Evolutionary conservation across 148 eudicot genomes (phyloP), one percentile per base, ranked within the genome.

Genomic region (Pharnaceum exiguum): DNA sequence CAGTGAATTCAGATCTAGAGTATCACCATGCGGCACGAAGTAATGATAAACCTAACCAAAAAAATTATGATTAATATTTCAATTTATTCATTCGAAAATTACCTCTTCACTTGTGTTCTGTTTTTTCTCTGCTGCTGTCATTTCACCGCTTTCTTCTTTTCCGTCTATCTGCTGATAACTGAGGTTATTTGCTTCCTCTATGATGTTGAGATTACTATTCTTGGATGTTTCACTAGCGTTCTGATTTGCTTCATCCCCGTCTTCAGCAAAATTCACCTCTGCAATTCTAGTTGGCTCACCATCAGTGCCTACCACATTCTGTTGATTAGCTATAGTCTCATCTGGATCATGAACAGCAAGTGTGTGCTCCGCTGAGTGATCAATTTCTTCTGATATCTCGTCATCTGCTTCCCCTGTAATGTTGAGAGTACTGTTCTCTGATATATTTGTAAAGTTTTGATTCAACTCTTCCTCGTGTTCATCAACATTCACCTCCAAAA

Each of bases 71-170:
- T n/a, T n/a, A n/a, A n/a, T 24, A 39, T 18, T 11, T 22, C 18
- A 35, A 26, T 39, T 8, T 23, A 56, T 35, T 7, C 8, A 35
- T 35, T 35, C 12, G 16, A 23, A 21, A 1, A 7, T 13, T 56
- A 56, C 60, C 60, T 56, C 60, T 24, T 56, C 35, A 39, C 19
- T 23, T 55, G n/a, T 55, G 4, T 3, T 39, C 37, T 55, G 16
- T 11, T 8, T 39, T 26, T 19, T 9, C 29, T 16, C 21, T 39
- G 47, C 12, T 56, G 43, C 42, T 54, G 58, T 28, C 23, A 10
- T 10, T 0, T 19, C 42, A 10, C 32, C 3, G 27, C 19, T 3
- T 0, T 54, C 0, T 23, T 19, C 8, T 54, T 54, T 28, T 22
- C 13, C 4, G 10, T 8, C 35, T 5, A 22, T 13, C 26, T 10